phyloP scores from a whole-genome alignment of 352 stramenopile genomes.

The Pythium phragmitis region DNA sequence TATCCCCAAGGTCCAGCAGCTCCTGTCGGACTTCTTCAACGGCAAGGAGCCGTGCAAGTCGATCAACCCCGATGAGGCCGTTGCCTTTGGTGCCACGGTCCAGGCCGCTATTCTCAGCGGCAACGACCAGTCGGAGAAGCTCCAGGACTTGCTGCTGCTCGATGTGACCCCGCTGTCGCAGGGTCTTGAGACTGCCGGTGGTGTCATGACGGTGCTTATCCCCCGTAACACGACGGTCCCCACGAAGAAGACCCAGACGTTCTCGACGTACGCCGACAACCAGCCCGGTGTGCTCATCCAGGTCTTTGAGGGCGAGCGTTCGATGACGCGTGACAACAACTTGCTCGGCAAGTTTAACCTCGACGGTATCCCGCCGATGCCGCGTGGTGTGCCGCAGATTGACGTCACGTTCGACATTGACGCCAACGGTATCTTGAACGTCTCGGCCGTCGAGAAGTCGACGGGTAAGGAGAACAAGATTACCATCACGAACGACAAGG shows the following conservation, averaged over 20 bases:
- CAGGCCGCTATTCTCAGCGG: constrained; percentile 94
- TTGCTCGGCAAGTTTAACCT: constrained; percentile 87
- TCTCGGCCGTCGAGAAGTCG: constrained; percentile 91
- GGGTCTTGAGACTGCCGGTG: constrained; percentile 83
- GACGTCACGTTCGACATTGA: constrained; percentile 91
- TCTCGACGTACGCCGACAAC: constrained; percentile 89
- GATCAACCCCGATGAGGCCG: constrained; percentile 94
- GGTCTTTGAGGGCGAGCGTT: constrained; percentile 91
- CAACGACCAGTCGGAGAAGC: constrained; percentile 76
- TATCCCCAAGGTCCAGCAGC: constrained; percentile 96
- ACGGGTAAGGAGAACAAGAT: constrained; percentile 98
- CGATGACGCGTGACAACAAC: constrained; percentile 94
- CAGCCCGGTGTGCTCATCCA: constrained; percentile 85
- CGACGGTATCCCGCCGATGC: constrained; percentile 84
- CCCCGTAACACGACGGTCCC: constrained; percentile 87
- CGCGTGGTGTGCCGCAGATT: constrained; percentile 87
- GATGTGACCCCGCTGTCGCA: constrained; percentile 87
- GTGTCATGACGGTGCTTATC: constrained; percentile 89
- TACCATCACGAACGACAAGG: constrained; percentile 98
- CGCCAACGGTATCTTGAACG: constrained; percentile 92
- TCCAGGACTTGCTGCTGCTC: constrained; percentile 84
- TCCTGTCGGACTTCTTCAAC: constrained; percentile 98
- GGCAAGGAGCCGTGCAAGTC: constrained; percentile 95
- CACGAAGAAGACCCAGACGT: constrained; percentile 84
- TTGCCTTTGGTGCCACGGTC: constrained; percentile 98